Conservation (phyloP, 1,284 basidiomycete species). For the Earliella scabrosa region DNA sequence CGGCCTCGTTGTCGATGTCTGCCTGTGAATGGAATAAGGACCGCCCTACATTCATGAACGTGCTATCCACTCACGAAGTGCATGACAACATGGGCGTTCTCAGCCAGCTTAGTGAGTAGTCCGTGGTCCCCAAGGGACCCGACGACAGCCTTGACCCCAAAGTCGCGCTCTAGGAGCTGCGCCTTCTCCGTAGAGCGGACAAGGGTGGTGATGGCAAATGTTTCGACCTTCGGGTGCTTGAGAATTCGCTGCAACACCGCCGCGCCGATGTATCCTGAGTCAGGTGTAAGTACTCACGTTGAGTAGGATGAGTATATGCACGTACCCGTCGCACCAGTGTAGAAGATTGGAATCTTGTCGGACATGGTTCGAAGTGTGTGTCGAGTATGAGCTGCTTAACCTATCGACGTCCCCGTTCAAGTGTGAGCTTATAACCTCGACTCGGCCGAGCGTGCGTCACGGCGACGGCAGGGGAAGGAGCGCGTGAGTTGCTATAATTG, state of each 20-base stretch:
- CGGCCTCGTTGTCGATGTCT: slow-evolving; percentile 37
- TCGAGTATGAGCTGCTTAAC: no score
- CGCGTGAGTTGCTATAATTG: no score
- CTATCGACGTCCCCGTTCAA: no score
- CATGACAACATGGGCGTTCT: slow-evolving; percentile 27
- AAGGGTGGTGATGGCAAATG: slow-evolving; percentile 29
- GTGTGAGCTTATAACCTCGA: no score
- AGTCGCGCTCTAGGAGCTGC: slow-evolving; percentile 15
- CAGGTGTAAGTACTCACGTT: slow-evolving; percentile 1
- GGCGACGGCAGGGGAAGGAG: no score
- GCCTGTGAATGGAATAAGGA: slow-evolving; percentile 41
- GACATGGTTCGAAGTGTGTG: no score
- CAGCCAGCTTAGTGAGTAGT: slow-evolving; percentile 18
- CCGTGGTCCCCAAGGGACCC: slow-evolving; percentile 26
- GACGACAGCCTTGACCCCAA: slow-evolving; percentile 28
- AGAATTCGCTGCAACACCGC: slow-evolving; percentile 28
- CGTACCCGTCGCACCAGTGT: background rate
- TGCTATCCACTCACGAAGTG: slow-evolving; percentile 5
- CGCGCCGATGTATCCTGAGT: slow-evolving; percentile 31
- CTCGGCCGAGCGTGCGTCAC: no score
- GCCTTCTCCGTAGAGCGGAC: slow-evolving; percentile 30
- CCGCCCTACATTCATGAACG: no score
- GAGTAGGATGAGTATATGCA: background rate
- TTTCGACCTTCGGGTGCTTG: slow-evolving; percentile 20
- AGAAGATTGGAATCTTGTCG: background rate